Evolutionary conservation across 2,329 filamentous ascomycete species (phyloP).

Genomic region (Diaporthe citriasiana): DNA sequence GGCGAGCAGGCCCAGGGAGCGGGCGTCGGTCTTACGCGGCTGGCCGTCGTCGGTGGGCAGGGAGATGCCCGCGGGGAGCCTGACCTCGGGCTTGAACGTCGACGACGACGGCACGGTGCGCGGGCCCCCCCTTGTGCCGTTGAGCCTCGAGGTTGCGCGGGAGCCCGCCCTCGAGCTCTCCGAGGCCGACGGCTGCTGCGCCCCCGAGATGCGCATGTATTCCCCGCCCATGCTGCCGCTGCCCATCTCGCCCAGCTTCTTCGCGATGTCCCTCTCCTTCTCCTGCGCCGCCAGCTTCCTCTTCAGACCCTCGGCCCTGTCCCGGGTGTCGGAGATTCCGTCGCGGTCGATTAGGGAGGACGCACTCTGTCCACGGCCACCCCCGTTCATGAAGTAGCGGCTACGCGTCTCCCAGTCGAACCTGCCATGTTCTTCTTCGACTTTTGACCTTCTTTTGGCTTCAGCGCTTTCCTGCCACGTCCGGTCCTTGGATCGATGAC

Average conservation of each 20-base stretch:
- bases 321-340: conserved; percentile 64
- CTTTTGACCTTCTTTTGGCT: conserved; percentile 49
- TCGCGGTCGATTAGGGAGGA: conserved; percentile 77
- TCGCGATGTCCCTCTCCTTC: conserved; percentile 80
- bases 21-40: conserved; percentile 58
- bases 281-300: conserved; percentile 76
- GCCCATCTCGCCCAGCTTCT: conserved; percentile 74
- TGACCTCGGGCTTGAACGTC: conserved; percentile 41
- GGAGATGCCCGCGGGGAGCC: conserved; percentile 35
- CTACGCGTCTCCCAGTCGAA: conserved; percentile 73
- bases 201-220: conserved; percentile 69
- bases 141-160: conserved; percentile 41
- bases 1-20: conserved; percentile 58
- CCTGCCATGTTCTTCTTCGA: conserved; percentile 49
- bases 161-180: conserved; percentile 35
- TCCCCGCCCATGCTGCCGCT: conserved; percentile 74
- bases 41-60: conserved; percentile 44
- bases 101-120: conserved; percentile 38
- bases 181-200: conserved; percentile 2
- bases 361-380: conserved; percentile 60
- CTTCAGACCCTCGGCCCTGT: conserved; percentile 76
- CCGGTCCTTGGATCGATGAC: conserved; percentile 44
- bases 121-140: conserved; percentile 10
- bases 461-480: conserved; percentile 47
- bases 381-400: conserved; percentile 66